These are phyloP conservation scores for Lignosus rhinocerotis DNA, from an alignment of 1,284 basidiomycete genomes.

Conservation along the genomic window DNA sequence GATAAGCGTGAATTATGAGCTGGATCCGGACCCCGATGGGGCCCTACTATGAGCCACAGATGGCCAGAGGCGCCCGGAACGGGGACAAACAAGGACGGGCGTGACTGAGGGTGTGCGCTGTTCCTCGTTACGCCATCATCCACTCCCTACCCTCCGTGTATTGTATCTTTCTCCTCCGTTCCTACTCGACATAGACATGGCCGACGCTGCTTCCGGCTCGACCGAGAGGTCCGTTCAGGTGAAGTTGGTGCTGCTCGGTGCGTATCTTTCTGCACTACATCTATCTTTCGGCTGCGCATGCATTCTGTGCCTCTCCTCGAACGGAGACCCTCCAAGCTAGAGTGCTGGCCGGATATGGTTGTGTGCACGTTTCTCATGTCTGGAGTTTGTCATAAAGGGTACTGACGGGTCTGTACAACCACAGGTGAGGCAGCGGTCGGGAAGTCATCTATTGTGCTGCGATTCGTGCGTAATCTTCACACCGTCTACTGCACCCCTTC, in stretches of 20 bases:
- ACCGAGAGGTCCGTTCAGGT: constrained; percentile 88
- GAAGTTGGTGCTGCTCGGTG: constrained; percentile 86
- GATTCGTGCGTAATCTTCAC: constrained; percentile 73
- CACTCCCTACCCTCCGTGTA: constrained; percentile 17
- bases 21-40: not conserved
- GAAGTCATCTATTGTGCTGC: constrained; percentile 98
- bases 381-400: not conserved
- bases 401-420: constrained; percentile 14
- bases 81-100: constrained; percentile 21
- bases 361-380: not conserved
- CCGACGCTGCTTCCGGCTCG: constrained; percentile 69
- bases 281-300: not conserved
- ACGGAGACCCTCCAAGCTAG: not conserved
- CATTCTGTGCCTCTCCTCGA: not conserved
- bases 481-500: not conserved
- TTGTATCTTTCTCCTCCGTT: constrained; percentile 20
- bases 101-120: constrained; percentile 22
- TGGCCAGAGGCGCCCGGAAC: constrained; percentile 20
- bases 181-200: constrained; percentile 47
- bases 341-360: not conserved
- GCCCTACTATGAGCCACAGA: not conserved
- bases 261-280: constrained; percentile 23
- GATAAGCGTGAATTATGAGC: not conserved
- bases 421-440: constrained; percentile 97
- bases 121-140: constrained; percentile 32